Evolutionary conservation across 2,329 filamentous ascomycete genomes (phyloP).

Genomic region (Aspergillus terreus): DNA sequence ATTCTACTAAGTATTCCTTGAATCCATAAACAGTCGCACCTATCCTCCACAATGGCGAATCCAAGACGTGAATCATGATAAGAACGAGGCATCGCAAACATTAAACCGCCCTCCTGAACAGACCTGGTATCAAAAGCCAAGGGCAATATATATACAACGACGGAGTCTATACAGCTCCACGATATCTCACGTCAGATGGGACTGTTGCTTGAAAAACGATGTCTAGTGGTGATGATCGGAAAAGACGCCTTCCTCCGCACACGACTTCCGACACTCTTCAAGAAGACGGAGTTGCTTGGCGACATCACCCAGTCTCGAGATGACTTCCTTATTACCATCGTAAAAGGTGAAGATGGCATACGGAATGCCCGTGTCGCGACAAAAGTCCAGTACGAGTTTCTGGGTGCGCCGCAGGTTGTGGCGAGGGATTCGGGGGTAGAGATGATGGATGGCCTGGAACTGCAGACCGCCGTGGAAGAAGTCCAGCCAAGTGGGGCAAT

Average conservation of each 20-base stretch:
- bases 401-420: slow-evolving; percentile 78
- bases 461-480: slow-evolving; percentile 86
- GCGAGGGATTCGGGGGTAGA: slow-evolving; percentile 77
- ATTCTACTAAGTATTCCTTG: too few species aligned
- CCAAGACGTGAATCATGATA: too few species aligned
- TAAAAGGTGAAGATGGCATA: slow-evolving; percentile 85
- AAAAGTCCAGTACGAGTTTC: slow-evolving; percentile 75
- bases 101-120: too few species aligned
- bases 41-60: too few species aligned
- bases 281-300: slow-evolving; percentile 74
- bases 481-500: slow-evolving; percentile 82
- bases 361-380: slow-evolving; percentile 74
- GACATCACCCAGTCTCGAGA: slow-evolving; percentile 72
- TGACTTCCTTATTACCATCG: slow-evolving; percentile 76
- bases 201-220: too few species aligned
- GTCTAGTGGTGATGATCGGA: slow-evolving; percentile 28
- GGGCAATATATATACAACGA: background rate
- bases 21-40: too few species aligned
- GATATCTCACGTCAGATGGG: too few species aligned
- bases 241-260: slow-evolving; percentile 28
- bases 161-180: background rate
- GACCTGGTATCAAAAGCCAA: too few species aligned
- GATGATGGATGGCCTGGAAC: slow-evolving; percentile 84
- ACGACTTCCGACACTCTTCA: slow-evolving; percentile 64
- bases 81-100: too few species aligned